Percentiles rank a stretch among this genome's conserved stretches.
Evolutionary conservation across 1,284 basidiomycete species (phyloP).

Genomic region (Sporisorium graminicola): DNA sequence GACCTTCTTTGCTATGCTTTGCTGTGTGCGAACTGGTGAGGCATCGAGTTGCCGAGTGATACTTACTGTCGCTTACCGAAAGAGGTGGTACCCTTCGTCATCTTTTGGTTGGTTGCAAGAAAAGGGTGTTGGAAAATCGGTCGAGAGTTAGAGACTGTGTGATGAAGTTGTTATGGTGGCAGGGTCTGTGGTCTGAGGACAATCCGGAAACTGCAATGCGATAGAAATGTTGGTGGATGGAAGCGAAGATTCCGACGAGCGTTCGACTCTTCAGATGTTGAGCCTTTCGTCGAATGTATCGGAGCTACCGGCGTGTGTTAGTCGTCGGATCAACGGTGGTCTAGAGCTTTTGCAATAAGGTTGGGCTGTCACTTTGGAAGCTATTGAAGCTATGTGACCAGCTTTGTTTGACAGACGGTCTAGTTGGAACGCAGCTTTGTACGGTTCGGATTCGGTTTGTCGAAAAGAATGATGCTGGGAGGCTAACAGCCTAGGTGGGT

Average conservation of each 20-base stretch:
- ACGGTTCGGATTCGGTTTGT: neutral
- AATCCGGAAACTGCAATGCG: conserved; percentile 30
- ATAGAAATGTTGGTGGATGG: neutral
- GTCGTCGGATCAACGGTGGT: neutral
- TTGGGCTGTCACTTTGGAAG: neutral
- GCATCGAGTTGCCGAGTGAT: conserved; percentile 41
- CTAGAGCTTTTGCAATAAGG: neutral
- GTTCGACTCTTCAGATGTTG: neutral
- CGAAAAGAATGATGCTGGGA: conserved; percentile 4
- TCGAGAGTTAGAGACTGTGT: conserved; percentile 26
- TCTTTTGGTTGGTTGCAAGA: conserved; percentile 41
- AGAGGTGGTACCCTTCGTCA: conserved; percentile 70
- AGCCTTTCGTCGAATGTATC: too few species aligned
- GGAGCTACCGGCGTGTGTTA: too few species aligned
- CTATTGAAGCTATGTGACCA: neutral
- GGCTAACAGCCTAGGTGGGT: neutral
- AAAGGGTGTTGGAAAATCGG: conserved; percentile 4
- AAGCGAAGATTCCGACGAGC: neutral
- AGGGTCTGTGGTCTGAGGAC: conserved; percentile 8
- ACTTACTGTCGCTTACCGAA: conserved; percentile 70
- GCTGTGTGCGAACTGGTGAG: conserved; percentile 95
- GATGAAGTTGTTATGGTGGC: neutral
- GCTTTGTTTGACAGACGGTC: neutral
- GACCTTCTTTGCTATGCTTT: neutral
- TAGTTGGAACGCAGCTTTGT: neutral